Evolutionary conservation across 495 filamentous ascomycete genomes (phyloP).

Genomic region (Aspergillus homomorphus): DNA sequence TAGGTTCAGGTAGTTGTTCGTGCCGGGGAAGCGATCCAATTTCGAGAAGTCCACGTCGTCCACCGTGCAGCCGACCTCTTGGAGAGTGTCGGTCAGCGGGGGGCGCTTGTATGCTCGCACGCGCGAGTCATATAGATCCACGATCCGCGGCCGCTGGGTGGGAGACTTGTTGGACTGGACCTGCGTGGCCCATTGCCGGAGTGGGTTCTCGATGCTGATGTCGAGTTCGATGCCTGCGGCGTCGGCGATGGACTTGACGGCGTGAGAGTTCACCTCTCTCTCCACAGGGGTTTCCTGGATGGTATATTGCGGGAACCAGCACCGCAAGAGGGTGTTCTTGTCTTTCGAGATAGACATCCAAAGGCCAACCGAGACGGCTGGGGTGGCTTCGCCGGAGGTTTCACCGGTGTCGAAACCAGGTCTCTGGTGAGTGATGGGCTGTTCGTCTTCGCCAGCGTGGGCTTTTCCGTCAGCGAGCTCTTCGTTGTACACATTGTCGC

Average conservation of each 20-base stretch:
- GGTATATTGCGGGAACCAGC: conserved; percentile 57
- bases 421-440: conserved; percentile 6
- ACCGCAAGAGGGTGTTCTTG: conserved; percentile 60
- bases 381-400: conserved; percentile 17
- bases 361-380: conserved; percentile 40
- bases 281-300: conserved; percentile 39
- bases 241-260: conserved; percentile 60
- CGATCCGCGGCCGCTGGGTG: conserved; percentile 27
- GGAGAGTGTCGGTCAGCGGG: conserved; percentile 39
- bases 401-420: conserved; percentile 36
- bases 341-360: conserved; percentile 74
- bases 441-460: conserved; percentile 16
- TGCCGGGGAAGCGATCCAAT: conserved; percentile 42
- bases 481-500: conserved; percentile 79
- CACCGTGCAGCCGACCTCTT: conserved; percentile 27
- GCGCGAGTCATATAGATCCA: conserved; percentile 47
- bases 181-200: conserved; percentile 52
- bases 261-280: conserved; percentile 65
- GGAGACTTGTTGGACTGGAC: conserved; percentile 30
- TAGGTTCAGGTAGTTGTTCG: conserved; percentile 48
- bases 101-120: conserved; percentile 45
- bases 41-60: conserved; percentile 39
- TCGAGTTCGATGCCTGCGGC: conserved; percentile 65
- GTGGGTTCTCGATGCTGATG: conserved; percentile 60
- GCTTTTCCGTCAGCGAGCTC: conserved; percentile 62